Conservation (phyloP, 2,329 filamentous ascomycete genomes). For the Ascochyta pisi region DNA sequence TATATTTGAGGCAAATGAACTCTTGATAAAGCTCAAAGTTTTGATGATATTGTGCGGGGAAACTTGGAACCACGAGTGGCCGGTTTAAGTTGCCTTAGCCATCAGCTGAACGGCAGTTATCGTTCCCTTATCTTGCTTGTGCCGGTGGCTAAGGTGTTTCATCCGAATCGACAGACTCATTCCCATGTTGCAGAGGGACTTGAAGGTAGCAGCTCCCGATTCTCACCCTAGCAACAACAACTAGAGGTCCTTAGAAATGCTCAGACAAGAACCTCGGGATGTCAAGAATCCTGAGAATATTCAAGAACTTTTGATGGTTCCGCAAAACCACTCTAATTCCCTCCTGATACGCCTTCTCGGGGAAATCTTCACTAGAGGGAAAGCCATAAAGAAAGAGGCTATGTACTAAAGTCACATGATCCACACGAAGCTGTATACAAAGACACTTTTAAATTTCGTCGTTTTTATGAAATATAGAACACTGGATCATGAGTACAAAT, state of each 20-base stretch:
- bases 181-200: too few relatives aligned
- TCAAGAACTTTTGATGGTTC: too few relatives aligned
- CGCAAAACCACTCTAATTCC: too few relatives aligned
- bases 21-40: conserved; percentile 11
- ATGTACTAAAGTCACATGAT: too few relatives aligned
- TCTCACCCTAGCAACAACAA: too few relatives aligned
- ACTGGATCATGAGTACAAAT: conserved; percentile 3
- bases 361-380: background rate
- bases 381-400: too few relatives aligned
- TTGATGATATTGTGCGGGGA: conserved; percentile 15
- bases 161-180: background rate
- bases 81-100: background rate
- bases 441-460: background rate
- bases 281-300: too few relatives aligned
- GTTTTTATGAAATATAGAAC: background rate
- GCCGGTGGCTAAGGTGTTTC: conserved; percentile 16
- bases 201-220: too few relatives aligned
- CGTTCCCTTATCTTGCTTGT: background rate
- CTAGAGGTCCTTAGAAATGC: too few relatives aligned
- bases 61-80: background rate
- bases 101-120: conserved; percentile 1
- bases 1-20: conserved; percentile 12
- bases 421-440: too few relatives aligned
- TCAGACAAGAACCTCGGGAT: too few relatives aligned
- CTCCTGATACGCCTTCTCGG: too few relatives aligned